A percentile compares a stretch with the other conserved stretches of the same genome.
phyloP scores from a whole-genome alignment of 2,329 filamentous ascomycete species.

The Fusarium anguioides region DNA sequence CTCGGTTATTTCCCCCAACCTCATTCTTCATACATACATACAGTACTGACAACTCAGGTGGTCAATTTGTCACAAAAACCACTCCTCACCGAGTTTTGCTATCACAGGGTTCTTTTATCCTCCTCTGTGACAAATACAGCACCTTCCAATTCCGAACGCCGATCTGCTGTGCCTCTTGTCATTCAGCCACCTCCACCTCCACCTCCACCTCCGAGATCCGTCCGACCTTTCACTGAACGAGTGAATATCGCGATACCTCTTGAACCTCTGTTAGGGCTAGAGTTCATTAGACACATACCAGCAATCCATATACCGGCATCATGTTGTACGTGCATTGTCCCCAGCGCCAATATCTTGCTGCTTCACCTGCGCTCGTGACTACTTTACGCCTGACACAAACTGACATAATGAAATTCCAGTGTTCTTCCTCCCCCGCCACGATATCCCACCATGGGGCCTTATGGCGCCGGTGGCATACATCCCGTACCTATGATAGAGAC shows the following conservation, averaged over 20 bases:
- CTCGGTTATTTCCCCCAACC: slow-evolving; percentile 29
- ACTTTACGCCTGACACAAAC: slow-evolving; percentile 29
- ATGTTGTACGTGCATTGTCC: slow-evolving; percentile 44
- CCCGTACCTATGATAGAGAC: slow-evolving; percentile 87
- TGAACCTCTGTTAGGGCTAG: not conserved
- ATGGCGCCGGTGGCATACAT: slow-evolving; percentile 75
- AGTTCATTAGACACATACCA: not conserved
- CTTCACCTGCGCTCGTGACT: slow-evolving; percentile 1
- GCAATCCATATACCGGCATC: slow-evolving; percentile 5
- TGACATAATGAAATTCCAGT: slow-evolving; percentile 57
- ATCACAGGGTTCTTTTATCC: not conserved
- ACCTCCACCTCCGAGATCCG: slow-evolving; percentile 5
- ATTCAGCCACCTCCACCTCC: slow-evolving; percentile 19
- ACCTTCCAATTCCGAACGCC: slow-evolving; percentile 6
- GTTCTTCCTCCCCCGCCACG: slow-evolving; percentile 88
- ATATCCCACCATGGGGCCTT: slow-evolving; percentile 79
- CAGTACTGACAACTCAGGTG: not conserved
- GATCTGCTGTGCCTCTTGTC: slow-evolving; percentile 30
- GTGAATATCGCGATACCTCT: slow-evolving; percentile 27
- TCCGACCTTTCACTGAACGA: not conserved
- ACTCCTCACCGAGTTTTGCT: not conserved
- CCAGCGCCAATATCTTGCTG: not conserved
- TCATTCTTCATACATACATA: slow-evolving; percentile 12
- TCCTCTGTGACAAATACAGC: not conserved
- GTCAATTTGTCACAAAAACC: not conserved